These are phyloP conservation scores for Erigeron philadelphicus DNA, from an alignment of 140 eudicot species.

Conservation along the genomic window DNA sequence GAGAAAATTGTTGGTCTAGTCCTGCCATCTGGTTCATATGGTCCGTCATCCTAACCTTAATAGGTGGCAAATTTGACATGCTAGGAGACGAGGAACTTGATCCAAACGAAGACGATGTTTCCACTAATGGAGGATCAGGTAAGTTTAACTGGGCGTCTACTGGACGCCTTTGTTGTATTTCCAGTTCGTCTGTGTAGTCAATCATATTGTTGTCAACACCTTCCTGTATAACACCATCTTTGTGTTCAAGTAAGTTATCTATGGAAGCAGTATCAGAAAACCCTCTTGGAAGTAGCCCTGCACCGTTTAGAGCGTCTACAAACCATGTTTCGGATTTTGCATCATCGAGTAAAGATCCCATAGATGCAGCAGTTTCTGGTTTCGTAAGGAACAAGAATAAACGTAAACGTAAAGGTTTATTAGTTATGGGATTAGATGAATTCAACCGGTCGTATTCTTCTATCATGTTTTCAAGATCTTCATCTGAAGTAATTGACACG, in stretches of 20 bases:
- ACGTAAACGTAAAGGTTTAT: constrained; percentile 46
- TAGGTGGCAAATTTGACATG: constrained; percentile 58
- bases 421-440: constrained; percentile 30
- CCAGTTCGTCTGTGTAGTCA: constrained; percentile 22
- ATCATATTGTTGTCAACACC: background rate
- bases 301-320: constrained; percentile 70
- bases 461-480: constrained; percentile 80
- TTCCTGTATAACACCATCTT: constrained; percentile 27
- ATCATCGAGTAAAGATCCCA: constrained; percentile 67
- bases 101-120: constrained; percentile 61
- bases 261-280: constrained; percentile 61
- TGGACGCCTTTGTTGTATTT: constrained; percentile 17
- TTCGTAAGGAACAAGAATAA: constrained; percentile 58
- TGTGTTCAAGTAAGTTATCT: constrained; percentile 52
- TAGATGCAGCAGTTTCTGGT: constrained; percentile 69
- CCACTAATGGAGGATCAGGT: constrained; percentile 55
- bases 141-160: constrained; percentile 36
- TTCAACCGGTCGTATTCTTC: constrained; percentile 71
- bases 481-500: constrained; percentile 60
- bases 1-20: constrained; percentile 59
- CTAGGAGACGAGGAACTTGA: constrained; percentile 72
- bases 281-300: constrained; percentile 60
- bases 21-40: constrained; percentile 50
- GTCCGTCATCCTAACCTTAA: constrained; percentile 50
- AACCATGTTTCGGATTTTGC: constrained; percentile 88